Conservation (phyloP, 139 green algal genomes). For the Chlamydomonas eustigma region DNA sequence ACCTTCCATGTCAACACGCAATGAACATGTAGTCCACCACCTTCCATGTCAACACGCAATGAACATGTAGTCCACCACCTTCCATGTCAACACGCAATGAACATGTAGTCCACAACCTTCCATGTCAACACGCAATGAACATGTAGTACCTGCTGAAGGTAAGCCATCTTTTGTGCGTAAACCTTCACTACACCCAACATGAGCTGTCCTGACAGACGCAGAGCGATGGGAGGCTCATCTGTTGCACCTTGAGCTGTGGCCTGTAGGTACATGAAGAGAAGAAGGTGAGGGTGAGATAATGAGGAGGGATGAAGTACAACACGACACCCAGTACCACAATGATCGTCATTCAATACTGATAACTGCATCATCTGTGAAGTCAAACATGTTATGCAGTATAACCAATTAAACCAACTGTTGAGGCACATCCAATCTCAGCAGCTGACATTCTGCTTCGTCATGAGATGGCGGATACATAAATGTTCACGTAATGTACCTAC, state of each 20-base stretch:
- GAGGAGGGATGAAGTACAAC: too few species aligned
- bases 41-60: neutral
- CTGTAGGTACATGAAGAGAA: neutral
- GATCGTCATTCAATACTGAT: too few species aligned
- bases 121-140: neutral
- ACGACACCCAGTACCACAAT: too few species aligned
- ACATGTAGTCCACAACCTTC: neutral
- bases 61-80: neutral
- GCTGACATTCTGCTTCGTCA: too few species aligned
- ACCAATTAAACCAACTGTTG: neutral
- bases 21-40: neutral
- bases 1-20: neutral
- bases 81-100: neutral
- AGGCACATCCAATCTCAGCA: neutral
- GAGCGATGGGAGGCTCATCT: slow-evolving; percentile 82
- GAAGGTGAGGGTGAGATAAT: neutral
- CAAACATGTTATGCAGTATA: neutral
- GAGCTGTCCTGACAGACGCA: slow-evolving; percentile 91
- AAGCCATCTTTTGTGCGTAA: slow-evolving; percentile 78
- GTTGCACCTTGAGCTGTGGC: neutral
- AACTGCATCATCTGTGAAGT: neutral
- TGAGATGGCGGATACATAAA: too few species aligned
- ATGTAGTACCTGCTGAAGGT: neutral
- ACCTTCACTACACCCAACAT: slow-evolving; percentile 92
- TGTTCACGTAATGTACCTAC: too few species aligned